Conservation (phyloP, 1,139 yeast genomes). For the Pichia sp. region DNA sequence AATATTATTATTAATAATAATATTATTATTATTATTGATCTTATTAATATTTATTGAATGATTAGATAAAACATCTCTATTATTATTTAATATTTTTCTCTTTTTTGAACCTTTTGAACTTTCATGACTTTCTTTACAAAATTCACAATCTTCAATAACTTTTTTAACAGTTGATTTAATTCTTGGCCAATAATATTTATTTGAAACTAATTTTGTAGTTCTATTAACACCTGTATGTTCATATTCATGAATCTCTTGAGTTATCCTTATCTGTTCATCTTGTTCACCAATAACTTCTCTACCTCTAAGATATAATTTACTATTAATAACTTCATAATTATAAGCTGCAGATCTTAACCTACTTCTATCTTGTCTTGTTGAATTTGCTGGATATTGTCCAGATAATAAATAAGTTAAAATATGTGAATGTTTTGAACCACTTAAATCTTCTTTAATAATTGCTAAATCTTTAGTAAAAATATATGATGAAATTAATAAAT, state of each 20-base stretch:
- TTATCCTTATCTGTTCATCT: conserved; percentile 65
- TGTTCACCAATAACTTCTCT: conserved; percentile 78
- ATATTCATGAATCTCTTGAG: conserved; percentile 60
- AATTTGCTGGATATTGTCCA: conserved; percentile 78
- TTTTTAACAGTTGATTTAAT: conserved; percentile 82
- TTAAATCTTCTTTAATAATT: conserved; percentile 29
- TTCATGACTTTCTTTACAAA: conserved; percentile 49
- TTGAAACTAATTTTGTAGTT: conserved; percentile 71
- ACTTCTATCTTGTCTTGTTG: conserved; percentile 78
- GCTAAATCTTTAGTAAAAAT: conserved; percentile 43
- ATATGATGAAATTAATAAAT: conserved; percentile 61
- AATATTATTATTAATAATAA: no score
- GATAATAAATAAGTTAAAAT: conserved; percentile 74
- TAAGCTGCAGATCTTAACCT: conserved; percentile 77
- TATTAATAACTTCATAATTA: conserved; percentile 64
- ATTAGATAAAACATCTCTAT: not conserved
- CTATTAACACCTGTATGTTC: conserved; percentile 71
- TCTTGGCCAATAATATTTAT: conserved; percentile 83
- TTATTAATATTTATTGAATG: no score
- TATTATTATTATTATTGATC: no score
- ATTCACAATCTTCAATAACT: conserved; percentile 69
- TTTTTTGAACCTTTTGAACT: conserved; percentile 18
- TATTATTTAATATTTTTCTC: not conserved
- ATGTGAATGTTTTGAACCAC: conserved; percentile 62
- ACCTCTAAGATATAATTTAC: conserved; percentile 62